Percentiles rank a stretch among this genome's conserved stretches.
phyloP scores from a whole-genome alignment of 306 rosid species.

The Canavalia ensiformis region DNA sequence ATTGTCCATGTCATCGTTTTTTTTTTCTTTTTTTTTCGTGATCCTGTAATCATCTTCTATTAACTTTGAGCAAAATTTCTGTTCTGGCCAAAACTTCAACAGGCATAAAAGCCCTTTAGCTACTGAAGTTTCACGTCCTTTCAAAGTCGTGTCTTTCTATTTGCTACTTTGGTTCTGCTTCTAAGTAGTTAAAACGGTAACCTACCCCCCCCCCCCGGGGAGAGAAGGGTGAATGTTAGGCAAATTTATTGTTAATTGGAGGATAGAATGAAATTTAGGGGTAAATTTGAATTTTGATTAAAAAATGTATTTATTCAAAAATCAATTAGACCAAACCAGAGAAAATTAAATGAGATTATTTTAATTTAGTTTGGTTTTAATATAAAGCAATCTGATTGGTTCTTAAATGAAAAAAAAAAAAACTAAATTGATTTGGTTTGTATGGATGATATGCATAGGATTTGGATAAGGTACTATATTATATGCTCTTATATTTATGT shows the following conservation, averaged over 20 bases:
- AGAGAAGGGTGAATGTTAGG: neutral
- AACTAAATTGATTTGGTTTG: no score
- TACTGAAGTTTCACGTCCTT: neutral
- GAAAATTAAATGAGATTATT: neutral
- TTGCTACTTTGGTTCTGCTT: neutral
- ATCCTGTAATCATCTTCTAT: neutral
- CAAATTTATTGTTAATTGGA: neutral
- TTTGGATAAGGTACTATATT: no score
- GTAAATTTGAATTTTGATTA: neutral
- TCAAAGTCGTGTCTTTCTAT: neutral
- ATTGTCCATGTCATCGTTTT: no score
- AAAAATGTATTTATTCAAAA: neutral
- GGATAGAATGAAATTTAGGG: neutral
- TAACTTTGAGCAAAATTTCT: neutral
- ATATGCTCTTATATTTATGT: no score
- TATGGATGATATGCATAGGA: no score
- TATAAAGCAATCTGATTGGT: no score
- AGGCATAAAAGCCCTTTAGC: neutral
- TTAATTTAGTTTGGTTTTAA: no score
- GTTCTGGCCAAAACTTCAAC: neutral
- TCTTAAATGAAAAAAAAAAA: no score
- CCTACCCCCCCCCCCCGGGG: neutral
- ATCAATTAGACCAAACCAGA: neutral
- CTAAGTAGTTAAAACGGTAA: neutral
- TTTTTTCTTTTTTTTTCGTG: neutral